Evolutionary conservation across 768 basidiomycete genomes (phyloP).

Genomic region (Gloeophyllum trabeum): DNA sequence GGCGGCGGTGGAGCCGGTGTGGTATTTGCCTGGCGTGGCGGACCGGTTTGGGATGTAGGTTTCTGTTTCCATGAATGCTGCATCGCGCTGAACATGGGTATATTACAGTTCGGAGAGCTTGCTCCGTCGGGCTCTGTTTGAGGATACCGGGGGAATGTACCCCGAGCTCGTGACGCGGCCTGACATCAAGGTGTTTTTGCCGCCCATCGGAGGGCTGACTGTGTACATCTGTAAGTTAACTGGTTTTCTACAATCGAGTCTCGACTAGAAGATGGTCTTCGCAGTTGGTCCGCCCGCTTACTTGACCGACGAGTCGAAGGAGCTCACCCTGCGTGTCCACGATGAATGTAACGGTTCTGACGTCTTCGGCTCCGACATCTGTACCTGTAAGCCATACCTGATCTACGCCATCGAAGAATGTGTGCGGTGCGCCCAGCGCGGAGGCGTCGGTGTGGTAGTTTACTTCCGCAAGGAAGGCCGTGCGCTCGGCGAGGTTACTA

Average conservation of each 20-base stretch:
- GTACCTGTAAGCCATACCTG: conserved; percentile 89
- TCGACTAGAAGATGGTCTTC: conserved; percentile 2
- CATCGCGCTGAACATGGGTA: not conserved
- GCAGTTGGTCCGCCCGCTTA: conserved; percentile 77
- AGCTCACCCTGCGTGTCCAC: conserved; percentile 81
- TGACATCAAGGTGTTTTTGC: conserved; percentile 92
- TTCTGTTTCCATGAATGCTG: not conserved
- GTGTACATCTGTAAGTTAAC: conserved; percentile 74
- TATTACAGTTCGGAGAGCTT: conserved; percentile 60
- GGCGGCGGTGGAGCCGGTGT: conserved; percentile 93
- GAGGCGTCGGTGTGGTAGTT: conserved; percentile 86
- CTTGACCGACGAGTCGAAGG: conserved; percentile 64
- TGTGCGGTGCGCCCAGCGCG: conserved; percentile 69
- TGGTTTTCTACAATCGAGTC: not conserved
- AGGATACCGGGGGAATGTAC: conserved; percentile 94
- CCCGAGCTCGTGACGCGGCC: conserved; percentile 93
- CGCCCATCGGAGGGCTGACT: conserved; percentile 85
- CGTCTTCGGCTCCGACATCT: conserved; percentile 91
- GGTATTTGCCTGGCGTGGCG: conserved; percentile 91
- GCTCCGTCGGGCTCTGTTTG: conserved; percentile 85
- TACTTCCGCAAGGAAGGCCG: conserved; percentile 95
- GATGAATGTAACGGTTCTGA: conserved; percentile 98
- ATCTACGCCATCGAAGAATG: conserved; percentile 91
- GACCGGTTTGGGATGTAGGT: conserved; percentile 87
- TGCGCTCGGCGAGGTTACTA: conserved; percentile 88